Evolutionary conservation across 106 monocot genomes (phyloP).

Genomic region (Chionographis japonica): DNA sequence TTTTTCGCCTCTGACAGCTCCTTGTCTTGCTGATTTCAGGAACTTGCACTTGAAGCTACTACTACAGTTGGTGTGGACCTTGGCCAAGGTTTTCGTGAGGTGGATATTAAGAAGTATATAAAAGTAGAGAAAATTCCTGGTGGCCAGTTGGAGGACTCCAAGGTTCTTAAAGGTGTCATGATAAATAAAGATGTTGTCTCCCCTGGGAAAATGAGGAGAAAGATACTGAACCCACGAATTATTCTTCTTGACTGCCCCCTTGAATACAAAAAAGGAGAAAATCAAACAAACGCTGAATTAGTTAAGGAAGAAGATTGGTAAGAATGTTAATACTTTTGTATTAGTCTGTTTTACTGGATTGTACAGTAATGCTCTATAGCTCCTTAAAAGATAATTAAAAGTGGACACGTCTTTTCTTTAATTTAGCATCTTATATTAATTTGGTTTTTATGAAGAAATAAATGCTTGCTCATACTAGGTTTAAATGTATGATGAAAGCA

Average conservation of each 20-base stretch:
- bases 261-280: slow-evolving; percentile 98
- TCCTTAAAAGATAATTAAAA: too few relatives aligned
- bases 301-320: slow-evolving; percentile 97
- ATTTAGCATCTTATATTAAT: too few relatives aligned
- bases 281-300: slow-evolving; percentile 96
- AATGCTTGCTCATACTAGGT: not conserved
- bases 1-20: not conserved
- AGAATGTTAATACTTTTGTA: slow-evolving; percentile 7
- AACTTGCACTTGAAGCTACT: slow-evolving; percentile 98
- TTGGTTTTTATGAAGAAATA: not conserved
- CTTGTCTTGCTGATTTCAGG: slow-evolving; percentile 25
- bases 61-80: slow-evolving; percentile 86
- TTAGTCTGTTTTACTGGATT: not conserved
- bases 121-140: slow-evolving; percentile 97
- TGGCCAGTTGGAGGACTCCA: slow-evolving; percentile 94
- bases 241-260: slow-evolving; percentile 95
- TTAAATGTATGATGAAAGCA: too few relatives aligned
- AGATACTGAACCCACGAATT: slow-evolving; percentile 85
- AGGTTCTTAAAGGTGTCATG: slow-evolving; percentile 94
- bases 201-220: slow-evolving; percentile 96
- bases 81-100: slow-evolving; percentile 84
- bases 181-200: slow-evolving; percentile 95
- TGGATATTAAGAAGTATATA: slow-evolving; percentile 94
- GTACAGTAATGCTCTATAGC: too few relatives aligned
- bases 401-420: too few relatives aligned